phyloP scores from a whole-genome alignment of 768 basidiomycete genomes.

The Dacryopinax spathularia region DNA sequence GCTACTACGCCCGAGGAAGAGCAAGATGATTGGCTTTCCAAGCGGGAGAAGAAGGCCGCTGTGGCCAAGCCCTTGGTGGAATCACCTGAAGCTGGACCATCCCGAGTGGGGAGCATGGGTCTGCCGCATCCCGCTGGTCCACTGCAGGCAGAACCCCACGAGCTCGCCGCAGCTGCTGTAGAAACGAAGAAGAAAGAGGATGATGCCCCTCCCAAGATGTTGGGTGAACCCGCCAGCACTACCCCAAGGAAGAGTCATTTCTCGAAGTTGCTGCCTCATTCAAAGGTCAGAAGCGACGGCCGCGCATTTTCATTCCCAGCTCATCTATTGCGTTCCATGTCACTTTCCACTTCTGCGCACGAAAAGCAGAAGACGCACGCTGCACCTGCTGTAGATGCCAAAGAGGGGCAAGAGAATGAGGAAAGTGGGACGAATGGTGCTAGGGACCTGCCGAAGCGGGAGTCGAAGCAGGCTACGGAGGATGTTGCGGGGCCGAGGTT shows the following conservation, averaged over 20 bases:
- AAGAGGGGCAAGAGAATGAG: too few species aligned
- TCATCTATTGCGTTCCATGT: background rate
- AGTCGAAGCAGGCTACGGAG: background rate
- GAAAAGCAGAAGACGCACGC: background rate
- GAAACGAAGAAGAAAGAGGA: background rate
- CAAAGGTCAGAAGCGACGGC: background rate
- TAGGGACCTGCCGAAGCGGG: background rate
- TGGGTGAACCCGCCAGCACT: background rate
- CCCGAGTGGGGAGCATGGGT: background rate
- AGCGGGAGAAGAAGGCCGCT: background rate
- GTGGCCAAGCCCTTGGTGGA: background rate
- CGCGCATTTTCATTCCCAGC: background rate
- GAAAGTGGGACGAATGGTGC: too few species aligned
- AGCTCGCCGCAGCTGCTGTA: background rate
- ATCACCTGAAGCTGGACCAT: background rate
- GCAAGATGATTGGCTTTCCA: background rate
- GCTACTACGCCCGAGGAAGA: background rate
- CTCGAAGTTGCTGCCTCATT: background rate
- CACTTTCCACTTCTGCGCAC: background rate
- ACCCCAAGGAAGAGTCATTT: background rate
- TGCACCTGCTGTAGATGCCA: background rate
- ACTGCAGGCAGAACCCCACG: background rate
- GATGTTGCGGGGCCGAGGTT: slow-evolving; percentile 12
- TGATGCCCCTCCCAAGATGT: background rate
- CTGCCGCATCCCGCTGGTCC: background rate